Base-by-base conservation (phyloP, 306 rosid species). In the Potentilla sterilis region DNA sequence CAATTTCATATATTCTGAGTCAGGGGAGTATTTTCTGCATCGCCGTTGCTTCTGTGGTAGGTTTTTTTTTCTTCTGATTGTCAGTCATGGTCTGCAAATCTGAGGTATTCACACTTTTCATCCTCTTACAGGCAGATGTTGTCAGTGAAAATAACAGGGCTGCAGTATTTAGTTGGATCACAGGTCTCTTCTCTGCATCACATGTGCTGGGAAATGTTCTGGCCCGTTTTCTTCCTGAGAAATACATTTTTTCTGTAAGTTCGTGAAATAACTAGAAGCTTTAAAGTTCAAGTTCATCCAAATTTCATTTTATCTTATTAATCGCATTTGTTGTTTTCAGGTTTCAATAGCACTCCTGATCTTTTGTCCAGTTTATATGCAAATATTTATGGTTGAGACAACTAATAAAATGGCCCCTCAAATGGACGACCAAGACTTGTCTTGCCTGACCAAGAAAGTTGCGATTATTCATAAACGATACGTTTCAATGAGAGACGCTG, bases 21-120 rank as follows among this genome's bases (percentile, higher is more conserved):
- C 90, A 86, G 83, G 96, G 96, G 51, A 90, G 89, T 77, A 86
- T 81, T 46, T 90, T 87, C 89, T 88, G 92, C 86, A 81, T 90
- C 24, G 72, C 90, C 21, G 77, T 87, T 78, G 90, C 92, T 5
- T 90, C 86, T 76, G 89, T 82, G 69, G 95, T 89, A 76, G 82
- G 91, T 54, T 13, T 77, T 70, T 70, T n/a, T 46, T 59, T 64
- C 46, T 42, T 21, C 16, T 68, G 19, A 44, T 32, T 52, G 15
- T 19, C 40, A 34, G 40, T 41, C 54, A 7, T 42, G 52, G 21
- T 51, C 42, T 9, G 1, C 12, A 34, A 47, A 72, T 19, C 49
- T 82, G 54, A 19, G 72, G 67, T 21, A 38, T 47, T 59, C 70
- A 81, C 72, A 40, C 70, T n/a, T 55, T 40, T 68, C 42, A 61